Evolutionary conservation across 2,329 filamentous ascomycete genomes (phyloP).

Genomic region (Blumeriella jaapii): DNA sequence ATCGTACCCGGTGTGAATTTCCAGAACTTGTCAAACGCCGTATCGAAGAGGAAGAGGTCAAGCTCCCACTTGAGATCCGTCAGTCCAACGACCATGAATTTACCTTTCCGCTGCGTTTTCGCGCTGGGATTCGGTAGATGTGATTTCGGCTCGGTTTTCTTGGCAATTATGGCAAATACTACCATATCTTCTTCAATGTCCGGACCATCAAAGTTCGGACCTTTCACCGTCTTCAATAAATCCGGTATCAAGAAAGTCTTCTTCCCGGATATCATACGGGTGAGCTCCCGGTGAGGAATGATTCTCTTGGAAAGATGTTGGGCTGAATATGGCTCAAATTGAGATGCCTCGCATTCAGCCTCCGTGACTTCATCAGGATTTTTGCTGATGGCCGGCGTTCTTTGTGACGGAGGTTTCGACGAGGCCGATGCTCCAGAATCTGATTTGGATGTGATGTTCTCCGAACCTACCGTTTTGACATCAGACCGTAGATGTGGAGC

Average conservation of each 20-base stretch:
- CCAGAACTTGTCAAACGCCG: slow-evolving; percentile 87
- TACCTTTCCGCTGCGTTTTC: slow-evolving; percentile 45
- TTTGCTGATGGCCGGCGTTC: slow-evolving; percentile 10
- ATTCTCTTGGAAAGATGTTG: slow-evolving; percentile 74
- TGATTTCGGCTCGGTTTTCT: slow-evolving; percentile 69
- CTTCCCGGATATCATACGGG: slow-evolving; percentile 67
- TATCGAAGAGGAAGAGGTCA: slow-evolving; percentile 84
- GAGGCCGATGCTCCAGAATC: slow-evolving; percentile 12
- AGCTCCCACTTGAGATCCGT: slow-evolving; percentile 85
- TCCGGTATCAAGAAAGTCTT: slow-evolving; percentile 70
- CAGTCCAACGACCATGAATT: slow-evolving; percentile 86
- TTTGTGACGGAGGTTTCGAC: slow-evolving; percentile 6
- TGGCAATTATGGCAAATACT: slow-evolving; percentile 75
- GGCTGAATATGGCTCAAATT: slow-evolving; percentile 78
- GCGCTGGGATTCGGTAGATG: slow-evolving; percentile 38
- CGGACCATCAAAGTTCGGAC: slow-evolving; percentile 71
- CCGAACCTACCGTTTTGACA: slow-evolving; percentile 10
- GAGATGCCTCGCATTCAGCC: slow-evolving; percentile 44
- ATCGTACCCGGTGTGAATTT: slow-evolving; percentile 87
- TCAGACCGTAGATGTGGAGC: slow-evolving; percentile 18
- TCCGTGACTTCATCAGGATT: slow-evolving; percentile 28
- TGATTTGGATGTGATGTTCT: slow-evolving; percentile 11
- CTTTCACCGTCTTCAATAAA: slow-evolving; percentile 68
- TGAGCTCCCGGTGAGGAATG: slow-evolving; percentile 69
- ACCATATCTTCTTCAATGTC: slow-evolving; percentile 81